Evolutionary conservation across 78 protist genomes (phyloP).

Genomic region (Creolimax fragrantissima): DNA sequence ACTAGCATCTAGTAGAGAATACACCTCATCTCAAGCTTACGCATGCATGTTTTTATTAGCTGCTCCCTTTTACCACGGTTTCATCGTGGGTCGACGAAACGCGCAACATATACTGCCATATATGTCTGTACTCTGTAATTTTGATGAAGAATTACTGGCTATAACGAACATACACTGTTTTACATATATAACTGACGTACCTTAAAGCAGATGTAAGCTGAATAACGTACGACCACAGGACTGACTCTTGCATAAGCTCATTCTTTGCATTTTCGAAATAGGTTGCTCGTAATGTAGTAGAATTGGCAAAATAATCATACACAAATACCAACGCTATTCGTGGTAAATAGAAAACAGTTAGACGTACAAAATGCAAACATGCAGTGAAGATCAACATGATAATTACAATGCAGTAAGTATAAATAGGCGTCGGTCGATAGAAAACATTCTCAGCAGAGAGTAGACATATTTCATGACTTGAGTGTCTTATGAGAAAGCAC

Average conservation of each 20-base stretch:
- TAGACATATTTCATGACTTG: neutral
- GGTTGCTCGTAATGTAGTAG: neutral
- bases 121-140: too few species aligned
- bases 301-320: neutral
- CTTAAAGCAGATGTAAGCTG: conserved; percentile 12
- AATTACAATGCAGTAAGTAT: neutral
- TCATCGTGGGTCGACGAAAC: too few species aligned
- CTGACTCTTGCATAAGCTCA: neutral
- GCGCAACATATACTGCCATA: too few species aligned
- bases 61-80: too few species aligned
- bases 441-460: neutral
- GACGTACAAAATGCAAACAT: neutral
- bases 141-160: too few species aligned
- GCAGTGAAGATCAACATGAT: neutral
- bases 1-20: too few species aligned
- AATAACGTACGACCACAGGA: conserved; percentile 13
- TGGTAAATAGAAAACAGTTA: neutral
- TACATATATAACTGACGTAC: neutral
- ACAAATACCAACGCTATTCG: neutral
- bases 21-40: too few species aligned
- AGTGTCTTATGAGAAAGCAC: too few species aligned
- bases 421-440: neutral
- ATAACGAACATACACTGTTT: too few species aligned
- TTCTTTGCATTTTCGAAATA: neutral
- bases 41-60: too few species aligned